Percentiles rank a stretch among this genome's conserved stretches.
Conservation (phyloP, 768 basidiomycete species). For the Mycena pura region DNA sequence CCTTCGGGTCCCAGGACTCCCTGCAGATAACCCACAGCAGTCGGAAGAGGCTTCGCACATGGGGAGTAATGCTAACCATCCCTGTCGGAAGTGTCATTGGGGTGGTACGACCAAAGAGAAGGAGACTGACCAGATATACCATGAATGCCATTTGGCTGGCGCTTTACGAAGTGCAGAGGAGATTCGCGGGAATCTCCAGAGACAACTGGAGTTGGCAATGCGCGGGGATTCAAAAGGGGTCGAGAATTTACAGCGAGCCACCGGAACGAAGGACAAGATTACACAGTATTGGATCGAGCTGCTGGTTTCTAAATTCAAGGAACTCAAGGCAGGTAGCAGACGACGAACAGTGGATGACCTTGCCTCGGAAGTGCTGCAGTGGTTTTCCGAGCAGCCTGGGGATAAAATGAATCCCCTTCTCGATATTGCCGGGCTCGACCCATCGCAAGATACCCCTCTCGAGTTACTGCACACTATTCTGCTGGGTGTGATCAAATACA, state of each 20-base stretch:
- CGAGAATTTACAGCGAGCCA: background rate
- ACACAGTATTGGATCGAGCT: constrained; percentile 18
- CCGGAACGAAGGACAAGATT: constrained; percentile 17
- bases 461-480: too few relatives aligned
- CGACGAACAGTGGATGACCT: background rate
- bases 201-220: constrained; percentile 4
- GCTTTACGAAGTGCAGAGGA: background rate
- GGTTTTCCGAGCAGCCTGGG: too few relatives aligned
- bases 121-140: constrained; percentile 15
- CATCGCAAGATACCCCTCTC: too few relatives aligned
- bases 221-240: background rate
- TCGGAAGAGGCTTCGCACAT: constrained; percentile 25
- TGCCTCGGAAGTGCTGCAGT: background rate
- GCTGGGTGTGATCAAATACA: too few relatives aligned
- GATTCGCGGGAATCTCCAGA: background rate
- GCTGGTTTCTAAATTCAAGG: background rate
- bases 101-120: constrained; percentile 12
- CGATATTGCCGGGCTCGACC: too few relatives aligned
- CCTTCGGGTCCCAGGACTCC: constrained; percentile 10
- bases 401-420: too few relatives aligned
- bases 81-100: constrained; percentile 20
- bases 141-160: constrained; percentile 6
- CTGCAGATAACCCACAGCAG: constrained; percentile 30
- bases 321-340: background rate
- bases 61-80: constrained; percentile 14